Percentiles rank a stretch among this genome's conserved stretches.
These are phyloP conservation scores for Coprinellus aureogranulatus DNA, from an alignment of 768 basidiomycete species.

Conservation along the genomic window DNA sequence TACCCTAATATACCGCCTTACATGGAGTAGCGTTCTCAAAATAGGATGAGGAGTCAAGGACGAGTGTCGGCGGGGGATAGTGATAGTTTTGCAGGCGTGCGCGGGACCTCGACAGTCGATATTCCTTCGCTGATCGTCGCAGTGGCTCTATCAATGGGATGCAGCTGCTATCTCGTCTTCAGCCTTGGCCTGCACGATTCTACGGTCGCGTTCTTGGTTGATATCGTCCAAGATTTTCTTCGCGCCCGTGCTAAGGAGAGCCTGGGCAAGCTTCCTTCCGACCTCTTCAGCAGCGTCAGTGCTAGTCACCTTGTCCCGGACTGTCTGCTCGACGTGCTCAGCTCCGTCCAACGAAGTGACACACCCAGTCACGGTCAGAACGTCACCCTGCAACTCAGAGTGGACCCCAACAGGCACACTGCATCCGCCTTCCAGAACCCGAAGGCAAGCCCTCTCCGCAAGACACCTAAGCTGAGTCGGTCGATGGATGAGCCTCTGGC, in stretches of 20 bases:
- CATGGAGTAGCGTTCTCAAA: no score
- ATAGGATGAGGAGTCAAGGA: no score
- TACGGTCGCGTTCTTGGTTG: constrained; percentile 56
- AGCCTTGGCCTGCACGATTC: constrained; percentile 42
- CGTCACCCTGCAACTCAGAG: constrained; percentile 41
- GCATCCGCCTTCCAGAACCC: constrained; percentile 94
- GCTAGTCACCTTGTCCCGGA: constrained; percentile 50
- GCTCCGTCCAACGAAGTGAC: constrained; percentile 82
- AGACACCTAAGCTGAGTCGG: constrained; percentile 72
- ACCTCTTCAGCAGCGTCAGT: constrained; percentile 63
- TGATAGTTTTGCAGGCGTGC: no score
- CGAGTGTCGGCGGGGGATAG: no score
- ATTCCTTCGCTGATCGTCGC: no score
- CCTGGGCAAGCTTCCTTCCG: constrained; percentile 64
- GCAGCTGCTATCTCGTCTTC: constrained; percentile 22
- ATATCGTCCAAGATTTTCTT: constrained; percentile 81
- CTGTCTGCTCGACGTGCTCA: constrained; percentile 64
- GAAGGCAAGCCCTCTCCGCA: constrained; percentile 85
- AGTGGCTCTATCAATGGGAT: background rate
- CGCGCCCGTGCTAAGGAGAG: constrained; percentile 69
- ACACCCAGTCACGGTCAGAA: constrained; percentile 69
- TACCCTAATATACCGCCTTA: no score
- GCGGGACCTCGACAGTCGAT: no score
- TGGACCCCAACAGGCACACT: constrained; percentile 91
- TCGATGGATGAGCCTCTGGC: constrained; percentile 70